Percentiles rank a stretch among this genome's conserved stretches.
phyloP scores from a whole-genome alignment of 495 filamentous ascomycete genomes.

The Aspergillus affinis region DNA sequence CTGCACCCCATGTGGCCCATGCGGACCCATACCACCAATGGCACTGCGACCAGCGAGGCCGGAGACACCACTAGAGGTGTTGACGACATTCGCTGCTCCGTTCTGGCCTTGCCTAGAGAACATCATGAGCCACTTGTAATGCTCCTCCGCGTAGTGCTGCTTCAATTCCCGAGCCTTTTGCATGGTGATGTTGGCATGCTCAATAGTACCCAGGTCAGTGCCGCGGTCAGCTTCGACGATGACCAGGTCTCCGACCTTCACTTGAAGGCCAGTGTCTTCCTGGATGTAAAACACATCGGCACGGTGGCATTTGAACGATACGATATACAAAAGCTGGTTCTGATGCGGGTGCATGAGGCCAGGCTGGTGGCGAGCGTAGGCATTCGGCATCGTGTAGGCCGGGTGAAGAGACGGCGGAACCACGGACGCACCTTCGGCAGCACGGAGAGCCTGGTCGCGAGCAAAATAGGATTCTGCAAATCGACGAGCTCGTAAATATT shows the following conservation, averaged over 20 bases:
- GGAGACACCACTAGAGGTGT: slow-evolving; percentile 35
- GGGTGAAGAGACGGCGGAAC: slow-evolving; percentile 49
- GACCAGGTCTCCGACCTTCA: slow-evolving; percentile 88
- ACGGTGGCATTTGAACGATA: slow-evolving; percentile 91
- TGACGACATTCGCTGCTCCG: slow-evolving; percentile 59
- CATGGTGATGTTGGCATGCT: slow-evolving; percentile 77
- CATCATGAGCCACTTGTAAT: slow-evolving; percentile 97
- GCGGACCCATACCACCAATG: slow-evolving; percentile 72
- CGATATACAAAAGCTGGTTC: slow-evolving; percentile 84
- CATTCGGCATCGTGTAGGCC: slow-evolving; percentile 51
- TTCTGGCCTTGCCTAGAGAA: slow-evolving; percentile 72
- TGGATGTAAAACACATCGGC: slow-evolving; percentile 96
- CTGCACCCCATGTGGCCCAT: slow-evolving; percentile 68
- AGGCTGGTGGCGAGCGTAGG: slow-evolving; percentile 57
- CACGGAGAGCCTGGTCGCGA: slow-evolving; percentile 43
- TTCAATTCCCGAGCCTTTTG: slow-evolving; percentile 83
- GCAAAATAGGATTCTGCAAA: slow-evolving; percentile 53
- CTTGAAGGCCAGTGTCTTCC: slow-evolving; percentile 87
- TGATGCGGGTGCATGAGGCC: slow-evolving; percentile 66
- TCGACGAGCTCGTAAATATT: slow-evolving; percentile 45
- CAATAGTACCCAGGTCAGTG: slow-evolving; percentile 92
- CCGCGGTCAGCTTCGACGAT: slow-evolving; percentile 97
- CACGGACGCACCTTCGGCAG: slow-evolving; percentile 35
- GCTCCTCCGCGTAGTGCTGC: slow-evolving; percentile 85
- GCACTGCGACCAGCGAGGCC: slow-evolving; percentile 58